Conservation (phyloP, 805 yeast species). For the Sugiyamaella floridensis region DNA sequence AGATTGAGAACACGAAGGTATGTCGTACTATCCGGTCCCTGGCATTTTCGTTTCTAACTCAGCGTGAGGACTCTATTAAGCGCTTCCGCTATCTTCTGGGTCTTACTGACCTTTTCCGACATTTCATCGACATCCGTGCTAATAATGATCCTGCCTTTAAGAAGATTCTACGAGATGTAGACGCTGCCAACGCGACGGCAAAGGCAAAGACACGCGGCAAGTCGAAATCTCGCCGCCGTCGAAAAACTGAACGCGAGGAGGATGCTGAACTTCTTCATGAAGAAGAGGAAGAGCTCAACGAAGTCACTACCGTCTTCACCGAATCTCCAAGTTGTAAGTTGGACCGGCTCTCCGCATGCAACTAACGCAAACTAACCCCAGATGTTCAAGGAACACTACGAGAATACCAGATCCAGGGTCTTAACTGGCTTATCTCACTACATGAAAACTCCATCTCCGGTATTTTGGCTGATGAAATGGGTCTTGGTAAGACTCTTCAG, state of each 20-base stretch:
- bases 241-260: constrained; percentile 58
- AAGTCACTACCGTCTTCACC: constrained; percentile 58
- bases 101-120: constrained; percentile 76
- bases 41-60: not conserved
- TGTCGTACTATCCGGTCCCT: not conserved
- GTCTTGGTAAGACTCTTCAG: constrained; percentile 91
- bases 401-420: constrained; percentile 90
- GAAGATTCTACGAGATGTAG: constrained; percentile 29
- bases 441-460: constrained; percentile 85
- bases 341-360: not conserved
- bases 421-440: constrained; percentile 86
- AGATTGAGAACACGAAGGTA: constrained; percentile 13
- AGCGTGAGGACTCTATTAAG: constrained; percentile 34
- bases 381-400: constrained; percentile 63
- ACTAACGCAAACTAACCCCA: not conserved
- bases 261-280: constrained; percentile 85
- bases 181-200: constrained; percentile 19
- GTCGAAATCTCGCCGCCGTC: constrained; percentile 14
- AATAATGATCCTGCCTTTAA: constrained; percentile 61
- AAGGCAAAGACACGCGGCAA: constrained; percentile 7
- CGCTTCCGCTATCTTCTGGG: constrained; percentile 74
- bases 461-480: constrained; percentile 97
- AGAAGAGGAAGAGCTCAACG: constrained; percentile 55
- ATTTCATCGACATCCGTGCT: constrained; percentile 75
- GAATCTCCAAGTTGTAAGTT: constrained; percentile 61